phyloP scores from a whole-genome alignment of 2,329 filamentous ascomycete genomes.

The Fusarium fujikuroi region DNA sequence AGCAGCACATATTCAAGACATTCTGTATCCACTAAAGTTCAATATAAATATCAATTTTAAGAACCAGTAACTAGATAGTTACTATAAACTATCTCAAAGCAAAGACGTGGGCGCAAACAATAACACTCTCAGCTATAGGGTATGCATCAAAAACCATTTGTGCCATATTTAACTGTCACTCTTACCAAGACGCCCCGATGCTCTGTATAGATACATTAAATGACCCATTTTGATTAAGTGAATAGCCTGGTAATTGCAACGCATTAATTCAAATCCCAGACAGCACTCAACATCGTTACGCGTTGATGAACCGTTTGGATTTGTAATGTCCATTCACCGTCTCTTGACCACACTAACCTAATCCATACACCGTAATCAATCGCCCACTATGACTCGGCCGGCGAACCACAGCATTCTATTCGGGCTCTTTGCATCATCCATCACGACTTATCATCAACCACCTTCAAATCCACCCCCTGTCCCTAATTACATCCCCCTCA shows the following conservation, averaged over 20 bases:
- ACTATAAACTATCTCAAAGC: background rate
- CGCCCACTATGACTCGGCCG: constrained; percentile 30
- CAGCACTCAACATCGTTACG: background rate
- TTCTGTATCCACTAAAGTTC: accelerated
- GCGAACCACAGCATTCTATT: constrained; percentile 35
- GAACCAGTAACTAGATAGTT: background rate
- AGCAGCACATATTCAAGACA: accelerated
- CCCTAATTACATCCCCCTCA: background rate
- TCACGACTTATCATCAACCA: constrained; percentile 26
- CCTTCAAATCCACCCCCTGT: background rate
- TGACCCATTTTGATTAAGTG: background rate
- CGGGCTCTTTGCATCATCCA: constrained; percentile 39
- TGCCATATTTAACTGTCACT: background rate
- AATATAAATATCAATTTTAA: accelerated
- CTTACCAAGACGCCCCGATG: background rate
- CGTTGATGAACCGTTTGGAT: constrained; percentile 3
- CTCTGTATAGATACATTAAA: background rate
- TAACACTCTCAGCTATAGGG: background rate
- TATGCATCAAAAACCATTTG: background rate
- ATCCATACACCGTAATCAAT: constrained; percentile 18
- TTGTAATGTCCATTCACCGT: constrained; percentile 3
- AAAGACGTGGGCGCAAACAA: background rate
- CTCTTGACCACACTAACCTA: constrained; percentile 12
- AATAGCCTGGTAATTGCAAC: too few species aligned
- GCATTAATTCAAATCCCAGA: background rate